phyloP scores from a whole-genome alignment of 257 asterid species.

The Petunia secreta region DNA sequence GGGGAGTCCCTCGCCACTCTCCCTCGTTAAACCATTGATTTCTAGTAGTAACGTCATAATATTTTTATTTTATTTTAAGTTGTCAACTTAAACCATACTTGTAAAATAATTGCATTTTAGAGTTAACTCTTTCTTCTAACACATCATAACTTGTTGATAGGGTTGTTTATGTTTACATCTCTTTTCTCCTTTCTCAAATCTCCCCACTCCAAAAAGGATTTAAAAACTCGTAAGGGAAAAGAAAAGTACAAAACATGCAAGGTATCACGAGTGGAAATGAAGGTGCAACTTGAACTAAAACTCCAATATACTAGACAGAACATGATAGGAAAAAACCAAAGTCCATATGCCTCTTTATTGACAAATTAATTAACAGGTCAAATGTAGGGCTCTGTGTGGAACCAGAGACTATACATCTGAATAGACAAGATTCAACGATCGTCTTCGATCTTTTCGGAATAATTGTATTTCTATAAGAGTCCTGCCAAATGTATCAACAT shows the following conservation, averaged over 20 bases:
- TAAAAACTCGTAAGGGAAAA: not conserved
- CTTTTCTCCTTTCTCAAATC: not conserved
- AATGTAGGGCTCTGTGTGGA: not conserved
- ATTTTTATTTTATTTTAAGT: too few species aligned
- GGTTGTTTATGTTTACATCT: too few species aligned
- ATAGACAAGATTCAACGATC: not conserved
- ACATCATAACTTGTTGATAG: too few species aligned
- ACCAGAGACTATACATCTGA: not conserved
- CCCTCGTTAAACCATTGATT: too few species aligned
- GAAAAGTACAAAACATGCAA: not conserved
- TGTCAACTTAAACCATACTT: too few species aligned
- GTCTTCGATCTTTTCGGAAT: not conserved
- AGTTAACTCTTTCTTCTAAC: too few species aligned
- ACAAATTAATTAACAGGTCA: not conserved
- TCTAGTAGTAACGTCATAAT: too few species aligned
- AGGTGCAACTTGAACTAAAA: not conserved
- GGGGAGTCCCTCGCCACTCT: too few species aligned
- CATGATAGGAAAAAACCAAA: conserved; percentile 24
- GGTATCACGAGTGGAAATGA: conserved; percentile 12
- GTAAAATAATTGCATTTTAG: not conserved
- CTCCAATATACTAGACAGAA: not conserved
- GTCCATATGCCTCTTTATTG: conserved; percentile 1
- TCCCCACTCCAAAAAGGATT: not conserved
- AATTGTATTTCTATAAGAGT: not conserved
- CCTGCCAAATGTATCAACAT: conserved; percentile 21